Evolutionary conservation across 23 red algal genomes (phyloP).

Genomic region (Agarophyton chilense): DNA sequence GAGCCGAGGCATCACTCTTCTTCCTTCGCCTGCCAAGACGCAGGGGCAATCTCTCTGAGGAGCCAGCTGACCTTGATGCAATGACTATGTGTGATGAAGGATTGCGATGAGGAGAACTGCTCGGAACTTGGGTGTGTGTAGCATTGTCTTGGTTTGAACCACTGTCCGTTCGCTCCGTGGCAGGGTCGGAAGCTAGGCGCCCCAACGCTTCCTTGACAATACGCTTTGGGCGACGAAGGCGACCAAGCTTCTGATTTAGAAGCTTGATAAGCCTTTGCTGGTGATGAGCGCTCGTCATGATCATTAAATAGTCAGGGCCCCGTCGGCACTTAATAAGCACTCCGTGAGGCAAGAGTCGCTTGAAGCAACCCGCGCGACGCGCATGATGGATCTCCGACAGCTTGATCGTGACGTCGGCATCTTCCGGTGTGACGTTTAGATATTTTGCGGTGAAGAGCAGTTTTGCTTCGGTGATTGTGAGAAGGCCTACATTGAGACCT

Average conservation of each 20-base stretch:
- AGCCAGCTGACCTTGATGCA: neutral
- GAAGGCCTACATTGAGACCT: constrained; percentile 34
- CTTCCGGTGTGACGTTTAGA: constrained; percentile 17
- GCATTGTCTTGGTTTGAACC: neutral
- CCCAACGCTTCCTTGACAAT: constrained; percentile 9
- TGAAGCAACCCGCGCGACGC: neutral
- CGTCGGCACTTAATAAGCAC: constrained; percentile 11
- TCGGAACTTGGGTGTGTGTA: neutral
- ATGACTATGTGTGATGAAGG: neutral
- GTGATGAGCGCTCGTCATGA: neutral
- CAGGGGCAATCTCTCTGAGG: neutral
- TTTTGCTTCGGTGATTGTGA: constrained; percentile 4
- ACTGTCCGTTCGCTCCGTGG: neutral
- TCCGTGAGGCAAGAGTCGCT: neutral
- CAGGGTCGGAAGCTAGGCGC: neutral
- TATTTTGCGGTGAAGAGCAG: constrained; percentile 37
- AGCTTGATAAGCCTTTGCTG: constrained; percentile 4
- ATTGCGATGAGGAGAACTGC: neutral
- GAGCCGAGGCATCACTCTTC: neutral
- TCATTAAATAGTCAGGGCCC: constrained; percentile 8
- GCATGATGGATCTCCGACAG: constrained; percentile 11
- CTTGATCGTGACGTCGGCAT: constrained; percentile 13
- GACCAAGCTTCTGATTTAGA: neutral
- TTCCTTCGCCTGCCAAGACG: neutral
- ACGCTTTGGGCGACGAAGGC: neutral